Evolutionary conservation across 2,329 filamentous ascomycete genomes (phyloP).

Genomic region (Colletotrichum godetiae): DNA sequence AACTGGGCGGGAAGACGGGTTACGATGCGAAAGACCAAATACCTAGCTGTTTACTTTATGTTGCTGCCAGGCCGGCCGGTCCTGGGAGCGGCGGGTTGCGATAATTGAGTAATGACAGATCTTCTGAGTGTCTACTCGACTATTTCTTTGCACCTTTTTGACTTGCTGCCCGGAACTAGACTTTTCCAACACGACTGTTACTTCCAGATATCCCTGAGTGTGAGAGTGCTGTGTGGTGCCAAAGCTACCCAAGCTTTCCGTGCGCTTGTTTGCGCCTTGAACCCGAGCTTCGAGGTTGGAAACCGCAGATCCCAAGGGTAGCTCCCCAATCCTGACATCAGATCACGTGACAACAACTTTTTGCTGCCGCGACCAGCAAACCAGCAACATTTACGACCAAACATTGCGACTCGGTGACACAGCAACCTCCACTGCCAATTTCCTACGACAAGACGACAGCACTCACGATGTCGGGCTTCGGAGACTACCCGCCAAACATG

Average conservation of each 20-base stretch:
- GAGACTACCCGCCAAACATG: conserved; percentile 75
- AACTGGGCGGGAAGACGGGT: conserved; percentile 12
- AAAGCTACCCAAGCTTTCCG: background rate
- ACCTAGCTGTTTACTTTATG: conserved; percentile 36
- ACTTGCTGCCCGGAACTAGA: background rate
- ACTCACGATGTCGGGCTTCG: conserved; percentile 68
- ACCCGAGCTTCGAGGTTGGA: background rate
- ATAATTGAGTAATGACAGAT: conserved; percentile 38
- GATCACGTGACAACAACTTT: conserved; percentile 35
- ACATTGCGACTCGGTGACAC: conserved; percentile 6
- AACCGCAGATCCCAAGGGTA: conserved; percentile 3
- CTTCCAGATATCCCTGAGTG: background rate
- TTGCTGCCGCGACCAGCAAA: background rate
- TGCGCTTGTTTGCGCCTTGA: background rate
- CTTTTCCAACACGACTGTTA: no score
- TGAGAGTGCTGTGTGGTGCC: background rate
- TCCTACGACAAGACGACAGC: background rate
- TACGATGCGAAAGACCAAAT: conserved; percentile 37
- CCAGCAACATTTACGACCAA: background rate
- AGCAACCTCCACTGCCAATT: conserved; percentile 32
- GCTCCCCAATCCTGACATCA: conserved; percentile 26
- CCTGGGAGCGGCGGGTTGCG: conserved; percentile 33
- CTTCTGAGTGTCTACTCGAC: background rate
- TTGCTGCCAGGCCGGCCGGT: conserved; percentile 35
- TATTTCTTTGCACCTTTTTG: background rate